Base-by-base conservation (phyloP, 2,329 filamentous ascomycete species). In the Alternaria metachromatica region DNA sequence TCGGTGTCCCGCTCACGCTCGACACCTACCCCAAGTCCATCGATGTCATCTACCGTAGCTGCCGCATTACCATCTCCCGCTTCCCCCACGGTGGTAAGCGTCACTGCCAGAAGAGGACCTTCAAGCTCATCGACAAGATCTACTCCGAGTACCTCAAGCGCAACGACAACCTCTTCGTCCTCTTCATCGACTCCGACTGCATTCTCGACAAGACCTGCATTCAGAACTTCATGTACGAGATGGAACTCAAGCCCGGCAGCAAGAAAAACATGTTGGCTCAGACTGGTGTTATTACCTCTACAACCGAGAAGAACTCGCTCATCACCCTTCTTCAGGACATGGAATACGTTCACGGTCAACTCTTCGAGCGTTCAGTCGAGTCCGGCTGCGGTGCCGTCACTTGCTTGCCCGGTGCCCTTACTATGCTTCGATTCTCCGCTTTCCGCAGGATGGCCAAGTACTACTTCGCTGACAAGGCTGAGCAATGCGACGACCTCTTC, bases 191-290 rank as follows among this genome's bases (percentile, higher is more conserved):
- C 82, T 97, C 94, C 0, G 95, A 98, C 78, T 98, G 96, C 80
- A 96, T 97, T 66, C 84, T 98, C 54, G 95, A 98, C 82, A 88
- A 89, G 62, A 89, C 94, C 44, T 98, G 95, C 78, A 88, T 98
- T 63, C 95, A 97, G 78, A 98, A 97, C 80, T 98, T 98, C 81
- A 92, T 98, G 83, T 97, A 96, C 80, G 95, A 98, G 78, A 98
- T 98, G 96, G 94, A 98, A 80, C 85, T 98, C 64, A 97, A 95
- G 80, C 95, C 95, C 1, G 94, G 94, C 58, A 97, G 94, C 82
- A 89, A 92, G 76, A 89, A 90, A 76, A 93, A 96, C 78, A 97
- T 97, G 93, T 85, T 98, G 75, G 95, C 95, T 57, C 97, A 97
- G 93, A 98, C 95, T 13, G 95, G 95, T 30, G 92, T 98, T 75